These are phyloP conservation scores for Mycena olivaceomarginata DNA, from an alignment of 768 basidiomycete species.

Conservation along the genomic window DNA sequence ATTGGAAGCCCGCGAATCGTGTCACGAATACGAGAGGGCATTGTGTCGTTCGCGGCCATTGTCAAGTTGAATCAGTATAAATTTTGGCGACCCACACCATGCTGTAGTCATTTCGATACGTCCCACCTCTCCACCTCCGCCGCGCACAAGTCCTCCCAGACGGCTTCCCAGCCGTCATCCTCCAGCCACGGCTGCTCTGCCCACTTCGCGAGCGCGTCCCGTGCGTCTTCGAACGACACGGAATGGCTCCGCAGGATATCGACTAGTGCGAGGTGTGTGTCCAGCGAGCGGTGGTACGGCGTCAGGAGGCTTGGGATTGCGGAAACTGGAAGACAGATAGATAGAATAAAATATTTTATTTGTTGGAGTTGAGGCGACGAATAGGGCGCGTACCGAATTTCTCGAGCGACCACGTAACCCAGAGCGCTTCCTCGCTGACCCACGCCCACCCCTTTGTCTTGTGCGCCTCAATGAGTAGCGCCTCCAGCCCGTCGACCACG, in stretches of 20 bases:
- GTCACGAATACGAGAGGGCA: too few relatives aligned
- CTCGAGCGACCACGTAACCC: conserved; percentile 89
- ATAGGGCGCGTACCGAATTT: conserved; percentile 74
- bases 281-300: conserved; percentile 54
- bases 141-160: conserved; percentile 87
- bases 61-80: too few relatives aligned
- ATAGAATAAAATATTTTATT: neutral
- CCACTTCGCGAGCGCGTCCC: conserved; percentile 79
- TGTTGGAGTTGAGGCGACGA: neutral
- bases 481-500: conserved; percentile 80
- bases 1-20: too few relatives aligned
- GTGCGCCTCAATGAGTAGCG: conserved; percentile 79
- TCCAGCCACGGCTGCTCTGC: conserved; percentile 80
- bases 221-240: conserved; percentile 81
- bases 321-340: conserved; percentile 18
- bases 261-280: conserved; percentile 52
- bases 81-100: neutral
- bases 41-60: too few relatives aligned
- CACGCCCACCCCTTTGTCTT: conserved; percentile 84
- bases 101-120: neutral
- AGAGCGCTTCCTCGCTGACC: conserved; percentile 83
- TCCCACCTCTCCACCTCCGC: conserved; percentile 34
- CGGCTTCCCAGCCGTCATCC: conserved; percentile 80
- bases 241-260: conserved; percentile 78
- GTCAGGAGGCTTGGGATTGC: conserved; percentile 31